phyloP scores from a whole-genome alignment of 352 stramenopile species.

The Phytophthora rubi region DNA sequence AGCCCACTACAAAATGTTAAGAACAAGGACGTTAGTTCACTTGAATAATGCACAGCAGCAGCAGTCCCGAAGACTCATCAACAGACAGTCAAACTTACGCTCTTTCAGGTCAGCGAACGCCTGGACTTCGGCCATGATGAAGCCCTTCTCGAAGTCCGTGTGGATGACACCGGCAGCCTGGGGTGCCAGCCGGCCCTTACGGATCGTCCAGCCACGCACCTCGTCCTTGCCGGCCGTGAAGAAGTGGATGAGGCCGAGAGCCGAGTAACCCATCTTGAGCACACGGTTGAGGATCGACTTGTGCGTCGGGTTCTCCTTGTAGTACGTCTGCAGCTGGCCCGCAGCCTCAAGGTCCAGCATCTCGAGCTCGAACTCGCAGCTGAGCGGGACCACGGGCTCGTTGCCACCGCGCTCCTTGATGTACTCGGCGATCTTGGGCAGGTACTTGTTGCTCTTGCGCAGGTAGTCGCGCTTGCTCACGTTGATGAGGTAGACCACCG shows the following conservation, averaged over 20 bases:
- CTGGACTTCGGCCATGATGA: conserved; percentile 97
- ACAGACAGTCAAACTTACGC: conserved; percentile 53
- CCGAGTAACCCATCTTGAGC: conserved; percentile 97
- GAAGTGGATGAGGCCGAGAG: conserved; percentile 98
- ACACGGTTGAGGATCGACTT: conserved; percentile 96
- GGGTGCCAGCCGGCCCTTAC: conserved; percentile 95
- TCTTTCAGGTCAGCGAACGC: conserved; percentile 91
- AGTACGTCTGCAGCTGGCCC: conserved; percentile 68
- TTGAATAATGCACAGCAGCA: neutral
- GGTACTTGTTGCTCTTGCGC: conserved; percentile 97
- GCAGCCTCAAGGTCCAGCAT: conserved; percentile 78
- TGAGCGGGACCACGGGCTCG: conserved; percentile 97
- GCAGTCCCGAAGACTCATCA: neutral
- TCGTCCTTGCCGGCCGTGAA: conserved; percentile 99
- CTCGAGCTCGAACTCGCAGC: conserved; percentile 98
- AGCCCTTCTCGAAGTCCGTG: conserved; percentile 99
- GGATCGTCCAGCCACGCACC: conserved; percentile 99
- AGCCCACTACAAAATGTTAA: conserved; percentile 54
- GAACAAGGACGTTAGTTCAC: conserved; percentile 15
- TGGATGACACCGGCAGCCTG: conserved; percentile 99
- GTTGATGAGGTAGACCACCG: conserved; percentile 99
- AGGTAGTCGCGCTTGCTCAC: conserved; percentile 99
- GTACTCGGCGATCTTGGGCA: conserved; percentile 98
- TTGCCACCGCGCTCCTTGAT: conserved; percentile 96
- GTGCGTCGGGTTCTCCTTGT: conserved; percentile 85